These are phyloP conservation scores for Limonomyces culmigenus DNA, from an alignment of 1,284 basidiomycete species.

Conservation along the genomic window DNA sequence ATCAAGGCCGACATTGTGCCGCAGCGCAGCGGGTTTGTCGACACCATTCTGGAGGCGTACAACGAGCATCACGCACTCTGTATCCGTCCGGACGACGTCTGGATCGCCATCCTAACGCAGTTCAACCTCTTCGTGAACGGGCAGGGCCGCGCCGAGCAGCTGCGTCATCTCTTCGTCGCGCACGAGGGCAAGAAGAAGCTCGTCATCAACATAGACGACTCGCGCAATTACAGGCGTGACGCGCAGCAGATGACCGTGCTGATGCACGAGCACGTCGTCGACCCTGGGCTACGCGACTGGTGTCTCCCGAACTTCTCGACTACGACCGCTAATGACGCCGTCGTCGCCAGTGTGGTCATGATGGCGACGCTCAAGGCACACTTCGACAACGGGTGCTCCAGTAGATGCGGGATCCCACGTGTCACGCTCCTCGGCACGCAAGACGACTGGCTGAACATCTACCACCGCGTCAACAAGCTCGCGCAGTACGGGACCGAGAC, in stretches of 20 bases:
- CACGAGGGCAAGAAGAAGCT: conserved; percentile 21
- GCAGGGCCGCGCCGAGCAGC: conserved; percentile 21
- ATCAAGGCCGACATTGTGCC: too few relatives aligned
- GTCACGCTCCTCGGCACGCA: conserved; percentile 27
- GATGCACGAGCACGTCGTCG: conserved; percentile 19
- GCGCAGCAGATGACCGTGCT: conserved; percentile 17
- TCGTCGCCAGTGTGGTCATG: conserved; percentile 23
- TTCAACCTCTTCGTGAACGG: conserved; percentile 21
- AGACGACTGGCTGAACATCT: conserved; percentile 18
- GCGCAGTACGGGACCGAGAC: conserved; percentile 17
- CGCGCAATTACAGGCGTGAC: conserved; percentile 18
- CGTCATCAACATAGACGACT: conserved; percentile 10
- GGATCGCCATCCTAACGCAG: conserved; percentile 26
- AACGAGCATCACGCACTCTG: conserved; percentile 19
- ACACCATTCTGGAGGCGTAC: conserved; percentile 20
- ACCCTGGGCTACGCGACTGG: conserved; percentile 21
- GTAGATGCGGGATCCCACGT: conserved; percentile 26
- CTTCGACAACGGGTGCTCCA: conserved; percentile 16
- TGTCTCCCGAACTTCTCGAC: conserved; percentile 29
- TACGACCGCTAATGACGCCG: conserved; percentile 22
- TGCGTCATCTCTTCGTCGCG: conserved; percentile 21
- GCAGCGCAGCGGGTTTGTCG: conserved; percentile 24
- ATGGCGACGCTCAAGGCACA: conserved; percentile 25
- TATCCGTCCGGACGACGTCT: conserved; percentile 25
- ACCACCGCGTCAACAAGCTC: conserved; percentile 17